Evolutionary conservation across 495 filamentous ascomycete species (phyloP).

Genomic region (Aspergillus avenaceus): DNA sequence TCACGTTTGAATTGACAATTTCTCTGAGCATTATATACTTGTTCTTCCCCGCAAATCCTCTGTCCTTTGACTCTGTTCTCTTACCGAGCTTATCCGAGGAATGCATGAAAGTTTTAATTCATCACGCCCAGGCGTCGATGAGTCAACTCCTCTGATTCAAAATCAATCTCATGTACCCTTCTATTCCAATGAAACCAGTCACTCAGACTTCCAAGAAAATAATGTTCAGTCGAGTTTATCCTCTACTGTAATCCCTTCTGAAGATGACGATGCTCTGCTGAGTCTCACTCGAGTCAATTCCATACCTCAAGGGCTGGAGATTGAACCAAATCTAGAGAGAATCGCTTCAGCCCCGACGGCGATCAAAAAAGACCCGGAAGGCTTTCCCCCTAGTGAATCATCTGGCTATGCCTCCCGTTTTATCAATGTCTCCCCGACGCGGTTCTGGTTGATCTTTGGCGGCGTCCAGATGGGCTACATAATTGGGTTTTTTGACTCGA

Average conservation of each 20-base stretch:
- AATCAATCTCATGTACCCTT: not conserved
- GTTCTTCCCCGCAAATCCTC: no score
- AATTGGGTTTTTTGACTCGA: slow-evolving; percentile 66
- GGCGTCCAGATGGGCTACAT: slow-evolving; percentile 45
- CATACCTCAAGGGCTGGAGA: slow-evolving; percentile 26
- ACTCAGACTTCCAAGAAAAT: slow-evolving; percentile 4
- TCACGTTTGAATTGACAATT: no score
- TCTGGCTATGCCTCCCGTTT: slow-evolving; percentile 32
- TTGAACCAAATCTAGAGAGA: slow-evolving; percentile 27
- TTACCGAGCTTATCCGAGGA: not conserved
- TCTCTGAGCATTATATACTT: no score
- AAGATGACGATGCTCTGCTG: slow-evolving; percentile 21
- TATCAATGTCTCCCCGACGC: slow-evolving; percentile 39
- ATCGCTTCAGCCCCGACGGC: slow-evolving; percentile 14
- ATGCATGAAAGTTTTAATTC: slow-evolving; percentile 4
- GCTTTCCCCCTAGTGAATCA: slow-evolving; percentile 7
- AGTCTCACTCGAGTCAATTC: slow-evolving; percentile 27
- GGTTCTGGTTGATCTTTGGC: slow-evolving; percentile 52
- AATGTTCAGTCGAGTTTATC: slow-evolving; percentile 20
- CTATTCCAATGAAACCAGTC: slow-evolving; percentile 6
- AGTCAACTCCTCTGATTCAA: slow-evolving; percentile 23
- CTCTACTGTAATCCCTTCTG: slow-evolving; percentile 1
- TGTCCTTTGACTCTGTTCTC: not conserved
- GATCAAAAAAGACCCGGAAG: slow-evolving; percentile 10
- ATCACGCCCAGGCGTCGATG: slow-evolving; percentile 7